Conservation (phyloP, 495 filamentous ascomycete genomes). For the Aspergillus haitiensis region DNA sequence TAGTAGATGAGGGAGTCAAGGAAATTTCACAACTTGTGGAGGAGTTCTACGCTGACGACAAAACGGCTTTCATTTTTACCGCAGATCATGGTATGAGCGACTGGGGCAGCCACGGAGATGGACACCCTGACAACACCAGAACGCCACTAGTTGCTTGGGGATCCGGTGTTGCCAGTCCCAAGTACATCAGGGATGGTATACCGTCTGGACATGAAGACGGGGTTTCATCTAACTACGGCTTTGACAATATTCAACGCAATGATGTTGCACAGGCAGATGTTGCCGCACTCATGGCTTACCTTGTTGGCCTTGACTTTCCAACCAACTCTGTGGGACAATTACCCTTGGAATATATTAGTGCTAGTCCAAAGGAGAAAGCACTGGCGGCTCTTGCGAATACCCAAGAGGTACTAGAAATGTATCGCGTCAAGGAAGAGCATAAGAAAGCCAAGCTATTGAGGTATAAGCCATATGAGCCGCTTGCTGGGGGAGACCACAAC, state of each 20-base stretch:
- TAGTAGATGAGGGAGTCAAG: slow-evolving; percentile 86
- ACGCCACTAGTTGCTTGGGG: slow-evolving; percentile 95
- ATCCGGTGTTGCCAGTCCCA: slow-evolving; percentile 81
- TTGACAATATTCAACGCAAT: slow-evolving; percentile 76
- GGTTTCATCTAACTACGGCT: slow-evolving; percentile 85
- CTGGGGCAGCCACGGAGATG: slow-evolving; percentile 96
- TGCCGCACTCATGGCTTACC: slow-evolving; percentile 93
- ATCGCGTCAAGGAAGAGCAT: slow-evolving; percentile 87
- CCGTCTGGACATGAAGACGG: slow-evolving; percentile 86
- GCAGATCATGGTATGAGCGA: slow-evolving; percentile 99
- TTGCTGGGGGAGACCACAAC: slow-evolving; percentile 57
- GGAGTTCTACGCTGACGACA: slow-evolving; percentile 86
- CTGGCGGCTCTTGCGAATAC: slow-evolving; percentile 85
- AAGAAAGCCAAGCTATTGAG: slow-evolving; percentile 73
- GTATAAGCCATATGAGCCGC: slow-evolving; percentile 68
- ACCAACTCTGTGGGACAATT: slow-evolving; percentile 96
- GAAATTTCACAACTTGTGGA: slow-evolving; percentile 79
- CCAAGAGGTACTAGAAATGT: slow-evolving; percentile 91
- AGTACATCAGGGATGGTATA: slow-evolving; percentile 49
- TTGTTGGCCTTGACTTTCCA: slow-evolving; percentile 87
- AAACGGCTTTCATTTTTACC: slow-evolving; percentile 95
- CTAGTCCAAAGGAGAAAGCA: slow-evolving; percentile 71
- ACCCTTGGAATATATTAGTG: slow-evolving; percentile 77
- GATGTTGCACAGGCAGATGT: slow-evolving; percentile 96
- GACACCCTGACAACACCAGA: slow-evolving; percentile 95